Evolutionary conservation across 2,329 filamentous ascomycete species (phyloP), one percentile per base, ranked within the genome.

Genomic region (Colletotrichum sp.): DNA sequence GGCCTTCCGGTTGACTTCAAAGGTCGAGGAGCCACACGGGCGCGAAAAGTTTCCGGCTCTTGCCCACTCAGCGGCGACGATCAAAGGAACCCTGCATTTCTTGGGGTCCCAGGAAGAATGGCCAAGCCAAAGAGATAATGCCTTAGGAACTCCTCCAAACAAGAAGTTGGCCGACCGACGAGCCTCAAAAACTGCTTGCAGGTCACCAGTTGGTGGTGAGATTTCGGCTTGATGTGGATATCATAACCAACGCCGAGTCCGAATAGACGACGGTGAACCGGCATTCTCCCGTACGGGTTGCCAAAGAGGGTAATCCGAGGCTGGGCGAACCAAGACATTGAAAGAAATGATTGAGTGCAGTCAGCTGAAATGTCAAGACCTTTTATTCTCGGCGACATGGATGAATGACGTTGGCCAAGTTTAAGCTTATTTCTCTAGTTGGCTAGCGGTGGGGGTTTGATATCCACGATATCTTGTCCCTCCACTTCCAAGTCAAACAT

Each of bases 351-450:
- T 39, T 9, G 52, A 27, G 25, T 27, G n/a, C 34, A 30, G 49
- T 32, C n/a, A 69, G 64, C 64, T 73, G 59, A 65, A 34, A 30
- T 57, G 49, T 34, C 12, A 9, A 59, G 69, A 73, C 74, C 71
- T 55, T 74, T 69, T 36, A 30, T 39, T 74, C 74, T 76, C 70
- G 74, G 74, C 74, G 70, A 30, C 74, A 76, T 69, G 74, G 74
- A 16, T 65, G 39, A 4, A 74, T 76, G 74, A 76, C 74, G 74
- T 76, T 76, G 65, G 72, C 74, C 74, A 76, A 76, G 74, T 76
- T 76, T 76, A 74, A 74, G 74, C 74, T 74, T 76, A 76, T 65
- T 61, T 76, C 59, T 65, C 70, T 44, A 61, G 70, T 76, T 69
- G 74, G 74, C 71, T 62, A 61, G 19, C n/a, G 59, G 27, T n/a